phyloP scores from a whole-genome alignment of 106 monocot species.

The Allium fistulosum region DNA sequence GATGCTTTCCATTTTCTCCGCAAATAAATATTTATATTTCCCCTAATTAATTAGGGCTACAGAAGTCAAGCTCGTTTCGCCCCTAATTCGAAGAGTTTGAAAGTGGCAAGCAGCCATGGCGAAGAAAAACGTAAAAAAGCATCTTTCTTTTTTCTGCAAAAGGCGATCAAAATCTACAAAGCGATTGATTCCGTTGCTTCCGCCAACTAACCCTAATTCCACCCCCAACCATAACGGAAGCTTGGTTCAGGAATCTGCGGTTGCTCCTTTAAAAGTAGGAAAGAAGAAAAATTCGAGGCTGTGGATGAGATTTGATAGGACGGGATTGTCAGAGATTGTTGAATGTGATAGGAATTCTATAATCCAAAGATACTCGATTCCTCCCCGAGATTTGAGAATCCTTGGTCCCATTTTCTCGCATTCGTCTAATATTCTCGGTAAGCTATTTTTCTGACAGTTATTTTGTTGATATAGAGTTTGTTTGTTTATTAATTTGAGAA shows the following conservation, averaged over 20 bases:
- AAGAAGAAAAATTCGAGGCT: slow-evolving; percentile 54
- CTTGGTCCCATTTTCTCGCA: slow-evolving; percentile 85
- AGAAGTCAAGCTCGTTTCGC: too few species aligned
- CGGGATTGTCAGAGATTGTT: slow-evolving; percentile 55
- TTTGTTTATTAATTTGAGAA: too few species aligned
- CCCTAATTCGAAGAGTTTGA: too few species aligned
- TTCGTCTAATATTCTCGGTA: slow-evolving; percentile 78
- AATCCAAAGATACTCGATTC: slow-evolving; percentile 43
- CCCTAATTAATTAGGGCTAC: too few species aligned
- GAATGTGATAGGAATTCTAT: slow-evolving; percentile 75
- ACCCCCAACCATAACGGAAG: neutral
- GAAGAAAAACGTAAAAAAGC: neutral
- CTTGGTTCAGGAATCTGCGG: neutral
- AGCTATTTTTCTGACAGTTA: neutral
- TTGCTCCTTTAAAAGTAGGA: neutral
- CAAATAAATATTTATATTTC: too few species aligned
- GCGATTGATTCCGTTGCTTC: neutral
- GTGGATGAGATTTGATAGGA: slow-evolving; percentile 67
- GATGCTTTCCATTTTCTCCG: too few species aligned
- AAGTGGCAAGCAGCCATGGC: neutral
- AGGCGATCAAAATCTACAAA: slow-evolving; percentile 1
- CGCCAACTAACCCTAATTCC: neutral
- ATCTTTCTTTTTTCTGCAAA: slow-evolving; percentile 7
- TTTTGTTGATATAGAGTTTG: too few species aligned
- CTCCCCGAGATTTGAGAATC: slow-evolving; percentile 70